Percentiles rank a stretch among this genome's conserved stretches.
These are phyloP conservation scores for Orbilia brochopaga DNA, from an alignment of 2,329 filamentous ascomycete genomes.

Conservation along the genomic window DNA sequence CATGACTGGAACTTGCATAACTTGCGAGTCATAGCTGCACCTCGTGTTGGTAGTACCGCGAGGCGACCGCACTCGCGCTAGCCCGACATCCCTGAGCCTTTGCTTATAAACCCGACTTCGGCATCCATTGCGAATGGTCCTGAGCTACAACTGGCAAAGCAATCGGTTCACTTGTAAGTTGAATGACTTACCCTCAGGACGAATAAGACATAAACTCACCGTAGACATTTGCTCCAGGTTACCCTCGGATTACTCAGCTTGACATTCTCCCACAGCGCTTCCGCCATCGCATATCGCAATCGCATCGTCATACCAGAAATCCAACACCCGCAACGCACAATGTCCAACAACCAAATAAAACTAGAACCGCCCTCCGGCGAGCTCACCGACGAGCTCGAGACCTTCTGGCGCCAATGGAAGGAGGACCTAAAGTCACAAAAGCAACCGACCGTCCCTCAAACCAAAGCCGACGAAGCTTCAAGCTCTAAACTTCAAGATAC, in stretches of 20 bases:
- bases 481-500: slow-evolving; percentile 50
- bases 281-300: not conserved
- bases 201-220: not conserved
- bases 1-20: slow-evolving; percentile 26
- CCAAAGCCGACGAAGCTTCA: slow-evolving; percentile 55
- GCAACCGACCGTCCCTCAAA: slow-evolving; percentile 52
- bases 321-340: slow-evolving; percentile 40
- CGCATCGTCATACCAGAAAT: not conserved
- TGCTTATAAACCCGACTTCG: slow-evolving; percentile 25
- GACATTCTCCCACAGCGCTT: not conserved
- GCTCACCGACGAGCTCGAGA: slow-evolving; percentile 72
- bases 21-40: slow-evolving; percentile 21
- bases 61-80: not conserved
- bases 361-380: slow-evolving; percentile 27
- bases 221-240: not conserved
- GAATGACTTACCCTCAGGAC: not conserved
- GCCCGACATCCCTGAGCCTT: not conserved
- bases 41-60: not conserved
- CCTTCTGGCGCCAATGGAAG: slow-evolving; percentile 83
- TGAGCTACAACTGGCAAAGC: too few species aligned
- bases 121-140: too few species aligned
- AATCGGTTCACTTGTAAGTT: too few species aligned
- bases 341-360: slow-evolving; percentile 31
- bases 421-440: slow-evolving; percentile 64
- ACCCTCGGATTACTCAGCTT: not conserved